phyloP scores from a whole-genome alignment of 2,329 filamentous ascomycete species.

The Ceratocystis ficicola region DNA sequence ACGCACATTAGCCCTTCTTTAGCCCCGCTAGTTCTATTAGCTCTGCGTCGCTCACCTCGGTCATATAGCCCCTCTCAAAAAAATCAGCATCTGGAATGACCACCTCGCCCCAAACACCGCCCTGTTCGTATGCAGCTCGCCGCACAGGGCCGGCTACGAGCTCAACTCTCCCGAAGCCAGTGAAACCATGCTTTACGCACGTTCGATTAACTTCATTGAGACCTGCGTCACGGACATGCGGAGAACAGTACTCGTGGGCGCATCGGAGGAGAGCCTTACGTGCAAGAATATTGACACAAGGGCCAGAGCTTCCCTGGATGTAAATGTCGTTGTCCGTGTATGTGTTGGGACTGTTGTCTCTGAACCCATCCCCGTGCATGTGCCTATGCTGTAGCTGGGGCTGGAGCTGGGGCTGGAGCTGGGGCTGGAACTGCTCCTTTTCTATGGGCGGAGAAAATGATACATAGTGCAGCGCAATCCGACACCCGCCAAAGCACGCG shows the following conservation, averaged over 20 bases:
- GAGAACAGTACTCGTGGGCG: conserved; percentile 29
- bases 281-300: conserved; percentile 13
- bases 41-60: conserved; percentile 11
- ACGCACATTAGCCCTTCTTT: not conserved
- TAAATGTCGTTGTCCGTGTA: not conserved
- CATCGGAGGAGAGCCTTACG: conserved; percentile 27
- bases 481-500: conserved; percentile 15
- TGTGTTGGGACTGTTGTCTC: not conserved
- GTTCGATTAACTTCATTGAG: conserved; percentile 29
- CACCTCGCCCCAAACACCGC: conserved; percentile 11
- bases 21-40: not conserved
- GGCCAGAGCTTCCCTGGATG: not conserved
- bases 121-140: conserved; percentile 15
- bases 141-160: not conserved
- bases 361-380: not conserved
- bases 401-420: not conserved
- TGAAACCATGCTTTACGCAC: conserved; percentile 28
- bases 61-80: conserved; percentile 19
- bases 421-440: not conserved
- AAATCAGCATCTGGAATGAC: conserved; percentile 18
- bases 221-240: conserved; percentile 25
- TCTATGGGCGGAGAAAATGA: not conserved
- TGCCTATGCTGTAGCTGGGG: not conserved
- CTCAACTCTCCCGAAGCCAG: not conserved
- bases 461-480: conserved; percentile 15